Conservation (phyloP, 2,329 filamentous ascomycete genomes). For the Penicillium sp. region DNA sequence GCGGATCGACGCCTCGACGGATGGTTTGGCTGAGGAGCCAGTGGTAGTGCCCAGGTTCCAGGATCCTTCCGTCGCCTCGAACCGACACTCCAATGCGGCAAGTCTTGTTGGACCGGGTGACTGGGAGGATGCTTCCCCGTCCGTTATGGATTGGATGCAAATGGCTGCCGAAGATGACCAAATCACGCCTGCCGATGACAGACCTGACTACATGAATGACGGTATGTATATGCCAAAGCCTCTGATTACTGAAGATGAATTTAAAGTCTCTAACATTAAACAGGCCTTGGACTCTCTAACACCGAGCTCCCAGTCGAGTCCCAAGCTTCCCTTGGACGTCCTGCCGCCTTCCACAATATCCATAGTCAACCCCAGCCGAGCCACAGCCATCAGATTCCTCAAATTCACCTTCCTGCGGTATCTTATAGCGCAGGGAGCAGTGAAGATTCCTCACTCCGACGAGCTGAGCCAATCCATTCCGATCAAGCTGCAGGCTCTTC, state of each 20-base stretch:
- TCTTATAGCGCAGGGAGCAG: slow-evolving; percentile 34
- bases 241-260: neutral
- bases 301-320: neutral
- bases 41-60: slow-evolving; percentile 36
- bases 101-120: slow-evolving; percentile 48
- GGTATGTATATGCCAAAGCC: slow-evolving; percentile 23
- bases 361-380: neutral
- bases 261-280: neutral
- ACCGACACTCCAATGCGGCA: slow-evolving; percentile 36
- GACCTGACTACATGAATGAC: slow-evolving; percentile 15
- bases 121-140: slow-evolving; percentile 51
- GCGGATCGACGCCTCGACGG: neutral
- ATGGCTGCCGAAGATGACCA: slow-evolving; percentile 42
- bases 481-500: slow-evolving; percentile 37
- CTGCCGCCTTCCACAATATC: neutral
- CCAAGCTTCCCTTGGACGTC: neutral
- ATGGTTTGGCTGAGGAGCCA: slow-evolving; percentile 37
- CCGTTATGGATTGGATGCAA: slow-evolving; percentile 51
- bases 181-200: slow-evolving; percentile 37
- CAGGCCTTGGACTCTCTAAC: slow-evolving; percentile 44
- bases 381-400: neutral
- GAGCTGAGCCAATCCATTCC: slow-evolving; percentile 29
- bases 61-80: slow-evolving; percentile 24
- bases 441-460: slow-evolving; percentile 38
- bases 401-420: neutral